phyloP scores from a whole-genome alignment of 805 yeast species.

The Ogataea parapolymorpha region DNA sequence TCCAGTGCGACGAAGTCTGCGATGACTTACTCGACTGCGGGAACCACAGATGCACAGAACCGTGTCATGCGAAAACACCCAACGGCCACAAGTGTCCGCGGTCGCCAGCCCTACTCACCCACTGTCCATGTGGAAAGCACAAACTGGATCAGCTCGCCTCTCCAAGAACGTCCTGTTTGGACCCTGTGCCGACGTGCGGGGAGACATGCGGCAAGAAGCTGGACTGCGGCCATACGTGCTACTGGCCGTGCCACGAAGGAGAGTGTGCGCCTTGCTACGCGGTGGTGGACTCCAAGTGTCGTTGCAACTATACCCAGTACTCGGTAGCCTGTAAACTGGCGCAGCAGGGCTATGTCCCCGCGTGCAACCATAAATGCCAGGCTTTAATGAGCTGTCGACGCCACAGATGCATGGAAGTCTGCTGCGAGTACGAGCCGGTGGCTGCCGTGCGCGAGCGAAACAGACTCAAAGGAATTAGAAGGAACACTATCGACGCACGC shows the following conservation, averaged over 20 bases:
- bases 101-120: slow-evolving; percentile 55
- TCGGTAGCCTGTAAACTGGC: slow-evolving; percentile 61
- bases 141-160: slow-evolving; percentile 36
- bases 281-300: slow-evolving; percentile 50
- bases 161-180: slow-evolving; percentile 60
- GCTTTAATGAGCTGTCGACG: slow-evolving; percentile 75
- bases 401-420: slow-evolving; percentile 65
- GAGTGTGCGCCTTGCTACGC: slow-evolving; percentile 65
- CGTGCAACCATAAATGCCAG: slow-evolving; percentile 68
- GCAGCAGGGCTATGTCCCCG: slow-evolving; percentile 50
- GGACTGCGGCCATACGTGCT: slow-evolving; percentile 72
- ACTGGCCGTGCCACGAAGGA: slow-evolving; percentile 72
- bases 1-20: slow-evolving; percentile 44
- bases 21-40: slow-evolving; percentile 59
- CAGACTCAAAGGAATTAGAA: slow-evolving; percentile 45
- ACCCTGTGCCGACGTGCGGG: slow-evolving; percentile 76
- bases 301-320: slow-evolving; percentile 57
- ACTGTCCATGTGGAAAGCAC: slow-evolving; percentile 81
- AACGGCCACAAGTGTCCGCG: slow-evolving; percentile 49
- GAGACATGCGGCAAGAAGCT: slow-evolving; percentile 58
- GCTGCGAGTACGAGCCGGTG: slow-evolving; percentile 65
- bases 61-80: slow-evolving; percentile 50
- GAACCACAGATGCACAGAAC: slow-evolving; percentile 45
- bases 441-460: slow-evolving; percentile 58
- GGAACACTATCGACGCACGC: slow-evolving; percentile 36